phyloP scores from a whole-genome alignment of 257 asterid species.

The Solanum tacnaense region DNA sequence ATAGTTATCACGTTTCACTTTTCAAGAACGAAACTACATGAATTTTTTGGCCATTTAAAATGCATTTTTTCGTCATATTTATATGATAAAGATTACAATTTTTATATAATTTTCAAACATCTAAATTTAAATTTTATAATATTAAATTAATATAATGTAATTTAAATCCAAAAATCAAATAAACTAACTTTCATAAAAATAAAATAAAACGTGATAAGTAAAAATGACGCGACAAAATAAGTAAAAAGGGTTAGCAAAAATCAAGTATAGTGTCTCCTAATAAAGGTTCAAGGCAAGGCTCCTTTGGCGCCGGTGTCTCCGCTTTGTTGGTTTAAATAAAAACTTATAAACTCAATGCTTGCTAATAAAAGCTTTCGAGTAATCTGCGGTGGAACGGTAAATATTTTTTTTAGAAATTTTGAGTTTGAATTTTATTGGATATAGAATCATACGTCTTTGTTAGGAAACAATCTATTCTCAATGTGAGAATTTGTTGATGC shows the following conservation, averaged over 20 bases:
- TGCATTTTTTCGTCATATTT: background rate
- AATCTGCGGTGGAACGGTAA: background rate
- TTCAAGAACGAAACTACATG: too few relatives aligned
- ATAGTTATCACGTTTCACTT: too few relatives aligned
- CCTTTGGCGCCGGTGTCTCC: conserved; percentile 65
- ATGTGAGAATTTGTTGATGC: background rate
- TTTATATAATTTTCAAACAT: background rate
- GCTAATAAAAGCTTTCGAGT: background rate
- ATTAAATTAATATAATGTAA: background rate
- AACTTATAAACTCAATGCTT: background rate
- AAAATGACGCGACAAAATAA: background rate
- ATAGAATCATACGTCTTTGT: background rate
- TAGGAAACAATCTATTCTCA: background rate
- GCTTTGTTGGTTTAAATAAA: conserved; percentile 12
- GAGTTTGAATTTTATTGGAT: background rate
- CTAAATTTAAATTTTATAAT: background rate
- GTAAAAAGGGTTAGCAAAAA: conserved; percentile 5
- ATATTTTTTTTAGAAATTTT: background rate
- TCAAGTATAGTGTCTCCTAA: conserved; percentile 51
- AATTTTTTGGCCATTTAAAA: too few relatives aligned
- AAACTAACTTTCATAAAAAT: background rate
- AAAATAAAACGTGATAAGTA: background rate
- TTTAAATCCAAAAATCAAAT: background rate
- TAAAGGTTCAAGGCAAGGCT: conserved; percentile 32
- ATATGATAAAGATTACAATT: background rate